A percentile compares a stretch with the other conserved stretches of the same genome.
Conservation (phyloP, 352 stramenopile species). For the Vaucheria bursata region DNA sequence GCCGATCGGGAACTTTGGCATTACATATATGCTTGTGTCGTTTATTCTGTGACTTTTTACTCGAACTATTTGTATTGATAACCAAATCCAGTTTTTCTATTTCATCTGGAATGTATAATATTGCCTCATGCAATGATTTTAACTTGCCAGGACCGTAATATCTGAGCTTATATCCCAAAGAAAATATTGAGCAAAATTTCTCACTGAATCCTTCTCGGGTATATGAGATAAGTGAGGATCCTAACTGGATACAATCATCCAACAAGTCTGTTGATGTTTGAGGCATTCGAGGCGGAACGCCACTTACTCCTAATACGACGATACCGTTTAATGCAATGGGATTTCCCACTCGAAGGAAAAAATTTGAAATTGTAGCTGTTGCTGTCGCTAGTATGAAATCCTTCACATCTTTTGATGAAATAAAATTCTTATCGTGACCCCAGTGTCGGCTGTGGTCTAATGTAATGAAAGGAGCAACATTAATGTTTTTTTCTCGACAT, state of each 20-base stretch:
- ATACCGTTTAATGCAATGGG: slow-evolving; percentile 1
- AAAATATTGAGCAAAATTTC: slow-evolving; percentile 23
- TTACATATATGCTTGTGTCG: slow-evolving; percentile 14
- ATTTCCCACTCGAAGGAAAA: too few species aligned
- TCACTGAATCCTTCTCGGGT: slow-evolving; percentile 31
- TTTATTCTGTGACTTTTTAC: slow-evolving; percentile 11
- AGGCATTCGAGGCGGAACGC: slow-evolving; percentile 3
- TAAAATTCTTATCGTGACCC: too few species aligned
- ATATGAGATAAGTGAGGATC: neutral
- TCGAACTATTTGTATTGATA: slow-evolving; percentile 12
- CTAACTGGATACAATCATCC: neutral
- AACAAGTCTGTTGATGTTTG: neutral
- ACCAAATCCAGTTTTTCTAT: slow-evolving; percentile 8
- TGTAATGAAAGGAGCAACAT: too few species aligned
- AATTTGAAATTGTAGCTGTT: too few species aligned
- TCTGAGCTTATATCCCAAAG: slow-evolving; percentile 18
- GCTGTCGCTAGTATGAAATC: too few species aligned
- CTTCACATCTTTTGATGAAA: too few species aligned
- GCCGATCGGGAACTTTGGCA: slow-evolving; percentile 14
- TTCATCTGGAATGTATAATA: slow-evolving; percentile 30
- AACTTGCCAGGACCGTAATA: slow-evolving; percentile 12
- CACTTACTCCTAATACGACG: slow-evolving; percentile 31
- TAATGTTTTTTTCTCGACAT: too few species aligned
- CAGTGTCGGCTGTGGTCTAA: too few species aligned
- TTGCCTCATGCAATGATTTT: slow-evolving; percentile 27